phyloP scores from a whole-genome alignment of 305 asterid genomes.

The Fraxinus sp. region DNA sequence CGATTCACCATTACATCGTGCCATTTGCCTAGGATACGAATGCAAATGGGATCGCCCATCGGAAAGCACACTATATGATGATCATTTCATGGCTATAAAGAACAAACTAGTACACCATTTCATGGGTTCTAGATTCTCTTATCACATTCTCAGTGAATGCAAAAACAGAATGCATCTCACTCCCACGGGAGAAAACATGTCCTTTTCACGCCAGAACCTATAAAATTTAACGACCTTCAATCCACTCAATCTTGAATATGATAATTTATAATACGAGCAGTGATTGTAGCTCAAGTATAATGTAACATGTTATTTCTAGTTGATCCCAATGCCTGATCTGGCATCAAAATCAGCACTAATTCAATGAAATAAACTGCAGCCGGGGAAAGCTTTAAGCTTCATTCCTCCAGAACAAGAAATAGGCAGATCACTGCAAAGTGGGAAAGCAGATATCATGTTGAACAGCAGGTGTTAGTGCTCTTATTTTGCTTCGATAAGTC shows the following conservation, averaged over 20 bases:
- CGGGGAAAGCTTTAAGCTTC: not conserved
- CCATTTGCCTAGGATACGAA: not conserved
- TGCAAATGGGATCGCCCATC: not conserved
- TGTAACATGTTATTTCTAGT: not conserved
- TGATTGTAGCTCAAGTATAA: not conserved
- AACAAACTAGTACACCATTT: not conserved
- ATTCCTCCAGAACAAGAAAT: not conserved
- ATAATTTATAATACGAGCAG: not conserved
- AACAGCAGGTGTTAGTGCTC: constrained; percentile 47
- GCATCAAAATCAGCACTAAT: not conserved
- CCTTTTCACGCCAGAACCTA: not conserved
- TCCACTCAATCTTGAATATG: not conserved
- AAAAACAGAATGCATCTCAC: not conserved
- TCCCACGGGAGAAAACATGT: not conserved
- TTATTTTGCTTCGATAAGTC: constrained; percentile 52
- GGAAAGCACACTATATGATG: not conserved
- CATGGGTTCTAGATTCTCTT: not conserved
- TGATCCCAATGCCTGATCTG: not conserved
- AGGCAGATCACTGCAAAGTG: not conserved
- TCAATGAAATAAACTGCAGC: not conserved
- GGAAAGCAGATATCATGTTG: constrained; percentile 29
- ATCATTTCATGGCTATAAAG: not conserved
- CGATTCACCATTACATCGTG: not conserved
- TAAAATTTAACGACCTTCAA: not conserved
- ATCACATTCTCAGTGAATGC: not conserved